Evolutionary conservation across 495 filamentous ascomycete species (phyloP), one percentile per base, ranked within the genome.

Genomic region (Thermochaetoides thermophila): DNA sequence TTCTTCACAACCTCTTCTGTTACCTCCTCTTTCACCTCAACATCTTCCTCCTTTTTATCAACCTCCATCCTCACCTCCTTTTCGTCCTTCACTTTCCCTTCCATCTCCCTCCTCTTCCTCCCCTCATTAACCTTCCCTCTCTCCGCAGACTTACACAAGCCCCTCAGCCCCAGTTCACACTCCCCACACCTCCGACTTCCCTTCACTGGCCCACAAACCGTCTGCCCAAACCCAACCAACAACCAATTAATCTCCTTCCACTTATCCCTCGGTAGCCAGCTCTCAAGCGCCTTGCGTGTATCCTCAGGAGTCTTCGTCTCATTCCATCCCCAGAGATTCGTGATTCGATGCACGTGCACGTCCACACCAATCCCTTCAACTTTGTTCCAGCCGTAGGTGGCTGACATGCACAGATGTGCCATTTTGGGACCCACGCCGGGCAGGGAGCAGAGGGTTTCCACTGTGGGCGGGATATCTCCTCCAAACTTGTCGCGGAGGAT

Each of bases 401-500:
- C 69, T 8, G 61, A 77, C 69, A 96, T 71, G 55, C 84, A 93
- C 3, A 97, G 68, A 48, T 91, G 84, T 13, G 82, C 89, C 87
- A 97, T 97, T 59, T 97, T 97, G 5, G 89, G 89, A 0, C 89
- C 89, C 0, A 97, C 87, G 2, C 89, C 89, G 0, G 89, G 89
- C 0, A 97, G 70, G 5, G 73, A 66, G 48, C 76, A 75, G 12
- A 97, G 63, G 0, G 76, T 85, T 31, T 76, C 73, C 13, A 86
- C 68, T 0, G 84, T 82, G 31, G 75, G 63, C 0, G 89, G 91
- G 40, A 97, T 93, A 53, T 96, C 89, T 19, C 72, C 71, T 29
- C 52, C 49, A 46, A 69, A 78, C 16, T 73, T 36, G 35, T 91
- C 78, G 7, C 69, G 63, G 2, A 94, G 63, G 25, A 94, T 77